These are phyloP conservation scores for Candida insectalens DNA, from an alignment of 805 yeast species.

Conservation along the genomic window DNA sequence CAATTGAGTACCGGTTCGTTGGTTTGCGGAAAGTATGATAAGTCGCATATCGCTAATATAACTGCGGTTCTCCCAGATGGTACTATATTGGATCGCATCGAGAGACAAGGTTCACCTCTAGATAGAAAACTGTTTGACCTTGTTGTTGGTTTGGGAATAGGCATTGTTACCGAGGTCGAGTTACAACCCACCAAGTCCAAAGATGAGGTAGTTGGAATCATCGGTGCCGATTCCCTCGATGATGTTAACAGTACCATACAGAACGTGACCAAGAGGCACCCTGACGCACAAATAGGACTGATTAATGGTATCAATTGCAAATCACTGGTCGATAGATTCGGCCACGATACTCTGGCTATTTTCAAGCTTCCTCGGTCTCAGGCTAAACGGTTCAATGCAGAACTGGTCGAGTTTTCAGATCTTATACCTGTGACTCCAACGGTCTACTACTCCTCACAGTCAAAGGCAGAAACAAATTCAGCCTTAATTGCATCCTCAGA, in stretches of 20 bases:
- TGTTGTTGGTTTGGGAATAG: constrained; percentile 7
- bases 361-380: constrained; percentile 2
- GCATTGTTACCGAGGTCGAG: constrained; percentile 12
- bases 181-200: constrained; percentile 1
- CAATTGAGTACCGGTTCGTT: constrained; percentile 4
- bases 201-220: constrained; percentile 7
- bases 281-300: constrained; percentile 5
- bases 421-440: background rate
- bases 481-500: constrained; percentile 2
- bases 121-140: constrained; percentile 7
- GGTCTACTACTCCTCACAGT: constrained; percentile 1
- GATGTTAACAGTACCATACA: constrained; percentile 7
- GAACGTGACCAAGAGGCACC: constrained; percentile 13
- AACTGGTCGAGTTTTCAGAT: background rate
- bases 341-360: constrained; percentile 8
- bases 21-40: constrained; percentile 7
- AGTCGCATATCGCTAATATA: constrained; percentile 5
- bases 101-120: constrained; percentile 1
- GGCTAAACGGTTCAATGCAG: no score
- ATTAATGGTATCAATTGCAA: constrained; percentile 8
- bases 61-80: constrained; percentile 23
- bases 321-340: constrained; percentile 3
- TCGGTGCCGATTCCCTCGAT: constrained; percentile 9
- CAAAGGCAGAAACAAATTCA: background rate
- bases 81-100: constrained; percentile 5